Evolutionary conservation across 805 yeast genomes (phyloP), one percentile per base, ranked within the genome.

Genomic region (Ogataea chonburiensis): DNA sequence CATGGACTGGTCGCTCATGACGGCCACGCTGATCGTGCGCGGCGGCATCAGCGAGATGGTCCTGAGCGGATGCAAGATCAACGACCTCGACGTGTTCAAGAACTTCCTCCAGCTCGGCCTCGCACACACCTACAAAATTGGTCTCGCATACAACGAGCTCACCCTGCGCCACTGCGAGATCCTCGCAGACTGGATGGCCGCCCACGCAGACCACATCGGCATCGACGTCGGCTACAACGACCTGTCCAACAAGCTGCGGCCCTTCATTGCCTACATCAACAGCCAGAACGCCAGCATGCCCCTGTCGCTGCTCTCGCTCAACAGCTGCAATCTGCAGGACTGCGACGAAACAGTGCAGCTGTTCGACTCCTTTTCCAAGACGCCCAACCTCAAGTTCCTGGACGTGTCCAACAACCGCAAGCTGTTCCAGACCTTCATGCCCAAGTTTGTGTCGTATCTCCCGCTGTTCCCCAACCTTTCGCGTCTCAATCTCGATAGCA

Each of bases 191-290:
- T 86, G 91, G 88, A 57, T 83, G 37, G 51, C 64, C 33, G 57
- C 49, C 42, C 59, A 60, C 57, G 52, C 63, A 49, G 63, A 53
- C 17, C 71, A 79, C 5, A 55, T 77, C 45, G 96, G 96, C 3
- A 59, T 89, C 5, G 96, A 88, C 64, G 51, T 89, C 14, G 94
- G 95, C 3, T 89, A 81, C 53, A 89, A 89, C 55, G 89, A 86
- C 55, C 61, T 83, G 23, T 68, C 69, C 1, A 38, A 50, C 5
- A 52, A 55, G 3, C 40, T 71, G 34, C 58, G 55, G 19, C 67
- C 69, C 8, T 53, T 73, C 16, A 52, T 66, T 26, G 70, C 68
- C 2, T 57, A 54, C 38, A 45, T 58, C 1, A 44, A 45, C 5
- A 28, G 24, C 5, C 22, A 31, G 13, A 38, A 39, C 3, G 24